Evolutionary conservation across 208 protist genomes (phyloP).

Genomic region (Leishmania tarentolae): DNA sequence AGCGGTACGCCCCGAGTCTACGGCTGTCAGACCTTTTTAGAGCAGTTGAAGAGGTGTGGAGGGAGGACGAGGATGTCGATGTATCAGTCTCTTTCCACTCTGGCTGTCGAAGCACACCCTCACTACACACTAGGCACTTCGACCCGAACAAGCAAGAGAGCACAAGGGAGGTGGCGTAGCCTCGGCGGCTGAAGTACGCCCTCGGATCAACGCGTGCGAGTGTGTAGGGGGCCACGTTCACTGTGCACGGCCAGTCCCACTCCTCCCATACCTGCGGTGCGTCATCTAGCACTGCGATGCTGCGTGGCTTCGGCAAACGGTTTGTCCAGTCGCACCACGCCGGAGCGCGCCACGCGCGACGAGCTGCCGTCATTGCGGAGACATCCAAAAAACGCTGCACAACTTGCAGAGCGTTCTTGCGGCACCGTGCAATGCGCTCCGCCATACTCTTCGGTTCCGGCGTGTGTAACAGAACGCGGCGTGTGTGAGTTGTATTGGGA

Average conservation of each 20-base stretch:
- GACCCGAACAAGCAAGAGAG: constrained; percentile 55
- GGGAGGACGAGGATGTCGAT: neutral
- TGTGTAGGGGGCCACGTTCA: constrained; percentile 73
- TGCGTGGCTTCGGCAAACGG: constrained; percentile 41
- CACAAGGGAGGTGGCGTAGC: constrained; percentile 46
- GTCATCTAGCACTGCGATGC: constrained; percentile 79
- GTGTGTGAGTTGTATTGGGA: too few species aligned
- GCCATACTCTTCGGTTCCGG: neutral
- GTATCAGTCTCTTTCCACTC: neutral
- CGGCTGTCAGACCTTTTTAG: neutral
- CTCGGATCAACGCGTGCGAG: constrained; percentile 59
- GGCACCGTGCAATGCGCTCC: constrained; percentile 22
- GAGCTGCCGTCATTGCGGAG: constrained; percentile 3
- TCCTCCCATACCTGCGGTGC: constrained; percentile 68
- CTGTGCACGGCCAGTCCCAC: constrained; percentile 68
- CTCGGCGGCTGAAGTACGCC: constrained; percentile 51
- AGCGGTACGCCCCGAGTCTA: neutral
- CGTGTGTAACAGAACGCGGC: neutral
- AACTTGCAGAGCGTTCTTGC: constrained; percentile 8
- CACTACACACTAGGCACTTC: constrained; percentile 48
- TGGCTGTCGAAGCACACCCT: constrained; percentile 1
- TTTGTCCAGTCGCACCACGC: constrained; percentile 21
- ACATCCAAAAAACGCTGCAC: constrained; percentile 20
- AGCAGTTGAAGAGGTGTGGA: neutral
- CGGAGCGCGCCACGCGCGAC: constrained; percentile 27